Conservation (phyloP, 192 early-diverging fungal species). For the Coemansia sp. region DNA sequence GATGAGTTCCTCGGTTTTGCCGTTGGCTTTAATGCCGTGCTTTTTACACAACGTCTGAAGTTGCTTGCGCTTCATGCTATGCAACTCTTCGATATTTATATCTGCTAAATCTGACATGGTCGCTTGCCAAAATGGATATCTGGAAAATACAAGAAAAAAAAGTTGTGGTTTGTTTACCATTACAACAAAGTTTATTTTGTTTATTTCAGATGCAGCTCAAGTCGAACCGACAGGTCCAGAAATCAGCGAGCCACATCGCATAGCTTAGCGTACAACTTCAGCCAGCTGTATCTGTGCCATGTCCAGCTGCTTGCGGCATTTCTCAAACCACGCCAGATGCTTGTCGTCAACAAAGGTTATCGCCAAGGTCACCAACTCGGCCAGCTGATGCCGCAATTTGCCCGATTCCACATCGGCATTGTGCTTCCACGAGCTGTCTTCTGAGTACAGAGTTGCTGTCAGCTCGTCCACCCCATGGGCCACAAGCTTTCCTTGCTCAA, state of each 20-base stretch:
- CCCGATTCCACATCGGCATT: slow-evolving; percentile 13
- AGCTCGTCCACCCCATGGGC: slow-evolving; percentile 34
- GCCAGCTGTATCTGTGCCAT: slow-evolving; percentile 11
- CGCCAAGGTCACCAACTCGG: slow-evolving; percentile 29
- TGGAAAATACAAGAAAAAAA: too few relatives aligned
- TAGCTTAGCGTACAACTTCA: slow-evolving; percentile 19
- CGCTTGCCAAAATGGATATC: too few relatives aligned
- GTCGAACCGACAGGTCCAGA: not conserved
- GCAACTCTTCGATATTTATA: slow-evolving; percentile 29
- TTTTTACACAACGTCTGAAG: slow-evolving; percentile 51
- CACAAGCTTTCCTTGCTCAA: slow-evolving; percentile 39
- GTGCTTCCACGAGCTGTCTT: slow-evolving; percentile 25
- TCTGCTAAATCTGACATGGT: slow-evolving; percentile 15
- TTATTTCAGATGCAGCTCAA: slow-evolving; percentile 8
- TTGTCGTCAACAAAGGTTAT: slow-evolving; percentile 52
- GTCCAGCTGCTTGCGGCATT: slow-evolving; percentile 30
- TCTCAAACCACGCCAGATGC: slow-evolving; percentile 49
- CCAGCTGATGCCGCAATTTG: slow-evolving; percentile 15
- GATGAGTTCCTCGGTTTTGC: slow-evolving; percentile 43
- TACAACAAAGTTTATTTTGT: not conserved
- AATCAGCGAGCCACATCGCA: too few relatives aligned
- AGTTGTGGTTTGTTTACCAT: not conserved
- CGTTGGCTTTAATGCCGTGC: slow-evolving; percentile 45
- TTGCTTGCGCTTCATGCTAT: slow-evolving; percentile 41
- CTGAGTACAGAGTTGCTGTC: slow-evolving; percentile 27